phyloP scores from a whole-genome alignment of 2,329 filamentous ascomycete species.

The Ascochyta fabae region DNA sequence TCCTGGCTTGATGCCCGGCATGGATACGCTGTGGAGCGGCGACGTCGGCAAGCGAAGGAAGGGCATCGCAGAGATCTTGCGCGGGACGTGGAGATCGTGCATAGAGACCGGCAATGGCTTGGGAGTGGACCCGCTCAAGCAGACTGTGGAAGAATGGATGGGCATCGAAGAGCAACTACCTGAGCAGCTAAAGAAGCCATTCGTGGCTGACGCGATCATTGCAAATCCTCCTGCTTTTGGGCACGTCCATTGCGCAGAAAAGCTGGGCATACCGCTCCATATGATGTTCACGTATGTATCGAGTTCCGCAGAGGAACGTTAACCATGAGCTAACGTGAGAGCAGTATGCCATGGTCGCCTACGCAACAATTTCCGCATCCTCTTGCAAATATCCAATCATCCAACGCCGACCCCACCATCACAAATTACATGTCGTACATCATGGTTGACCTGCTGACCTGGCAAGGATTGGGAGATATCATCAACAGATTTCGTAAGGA shows the following conservation, averaged over 20 bases:
- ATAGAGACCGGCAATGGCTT: conserved; percentile 76
- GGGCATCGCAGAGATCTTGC: conserved; percentile 79
- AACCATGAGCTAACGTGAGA: not conserved
- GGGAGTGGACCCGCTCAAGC: conserved; percentile 58
- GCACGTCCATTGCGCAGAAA: conserved; percentile 77
- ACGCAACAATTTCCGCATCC: conserved; percentile 87
- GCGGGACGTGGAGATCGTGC: conserved; percentile 86
- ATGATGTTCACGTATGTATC: conserved; percentile 77
- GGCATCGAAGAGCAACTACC: conserved; percentile 47
- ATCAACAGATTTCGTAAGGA: conserved; percentile 86
- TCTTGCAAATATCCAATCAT: conserved; percentile 78
- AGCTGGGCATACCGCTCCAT: conserved; percentile 75
- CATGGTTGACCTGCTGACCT: conserved; percentile 88
- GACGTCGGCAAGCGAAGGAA: conserved; percentile 77
- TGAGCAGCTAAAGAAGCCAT: conserved; percentile 60
- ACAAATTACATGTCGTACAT: conserved; percentile 86
- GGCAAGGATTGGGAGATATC: conserved; percentile 89
- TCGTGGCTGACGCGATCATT: conserved; percentile 83
- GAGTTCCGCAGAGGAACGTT: not conserved
- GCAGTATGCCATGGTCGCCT: conserved; percentile 81
- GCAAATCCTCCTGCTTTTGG: conserved; percentile 81
- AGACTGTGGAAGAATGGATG: conserved; percentile 61
- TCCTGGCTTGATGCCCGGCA: conserved; percentile 81
- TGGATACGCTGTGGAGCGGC: conserved; percentile 76
- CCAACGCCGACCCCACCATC: conserved; percentile 76